Evolutionary conservation across 768 basidiomycete genomes (phyloP).

Genomic region (Rhodotorula sphaerocarpa): DNA sequence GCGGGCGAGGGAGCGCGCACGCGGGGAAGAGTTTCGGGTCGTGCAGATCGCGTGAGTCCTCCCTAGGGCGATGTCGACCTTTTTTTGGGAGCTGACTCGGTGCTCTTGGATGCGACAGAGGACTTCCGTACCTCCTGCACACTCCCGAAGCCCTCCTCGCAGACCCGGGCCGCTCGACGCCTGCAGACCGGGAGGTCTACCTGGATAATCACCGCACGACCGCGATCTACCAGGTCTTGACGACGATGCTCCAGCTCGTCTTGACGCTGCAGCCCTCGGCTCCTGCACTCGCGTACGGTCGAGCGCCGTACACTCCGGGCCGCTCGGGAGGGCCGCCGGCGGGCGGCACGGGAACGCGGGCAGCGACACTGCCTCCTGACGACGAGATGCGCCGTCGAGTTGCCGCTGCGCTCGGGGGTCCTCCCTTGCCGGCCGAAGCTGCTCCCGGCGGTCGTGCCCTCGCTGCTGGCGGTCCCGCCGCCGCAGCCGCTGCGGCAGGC

Average conservation of each 20-base stretch:
- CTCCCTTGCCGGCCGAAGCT: neutral
- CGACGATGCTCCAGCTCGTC: conserved; percentile 30
- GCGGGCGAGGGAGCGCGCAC: neutral
- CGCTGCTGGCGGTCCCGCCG: neutral
- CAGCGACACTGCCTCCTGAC: neutral
- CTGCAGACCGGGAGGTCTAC: too few species aligned
- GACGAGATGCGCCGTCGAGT: neutral
- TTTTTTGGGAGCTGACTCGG: too few species aligned
- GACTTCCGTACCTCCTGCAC: conserved; percentile 29
- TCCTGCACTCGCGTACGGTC: conserved; percentile 22
- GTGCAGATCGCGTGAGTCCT: conserved; percentile 23
- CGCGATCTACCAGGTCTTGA: conserved; percentile 17
- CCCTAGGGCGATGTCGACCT: too few species aligned
- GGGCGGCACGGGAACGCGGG: neutral
- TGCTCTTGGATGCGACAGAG: neutral
- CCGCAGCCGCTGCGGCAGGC: neutral
- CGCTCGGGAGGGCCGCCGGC: neutral
- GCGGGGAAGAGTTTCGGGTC: conserved; percentile 11
- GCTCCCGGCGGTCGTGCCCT: neutral
- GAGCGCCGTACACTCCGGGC: neutral
- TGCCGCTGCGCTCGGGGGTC: too few species aligned
- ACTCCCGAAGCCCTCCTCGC: neutral
- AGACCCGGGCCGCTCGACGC: too few species aligned
- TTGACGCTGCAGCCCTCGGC: conserved; percentile 20
- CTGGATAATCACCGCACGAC: too few species aligned